Conservation (phyloP, 1,284 basidiomycete species). For the Irpex sp. region DNA sequence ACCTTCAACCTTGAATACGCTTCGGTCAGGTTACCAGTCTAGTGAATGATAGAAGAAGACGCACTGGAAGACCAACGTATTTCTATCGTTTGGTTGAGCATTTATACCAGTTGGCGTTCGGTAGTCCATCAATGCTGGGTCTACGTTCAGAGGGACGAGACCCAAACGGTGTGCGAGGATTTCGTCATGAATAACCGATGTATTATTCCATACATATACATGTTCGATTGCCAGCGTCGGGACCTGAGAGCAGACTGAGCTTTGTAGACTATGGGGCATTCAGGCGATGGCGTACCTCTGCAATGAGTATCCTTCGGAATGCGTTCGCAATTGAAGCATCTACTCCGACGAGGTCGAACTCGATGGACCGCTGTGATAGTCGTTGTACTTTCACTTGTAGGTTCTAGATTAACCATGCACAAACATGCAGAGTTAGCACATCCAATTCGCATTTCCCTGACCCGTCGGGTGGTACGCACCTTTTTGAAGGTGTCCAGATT, state of each 20-base stretch:
- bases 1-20: conserved; percentile 52
- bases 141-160: conserved; percentile 85
- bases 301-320: conserved; percentile 87
- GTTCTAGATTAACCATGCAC: conserved; percentile 41
- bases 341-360: conserved; percentile 95
- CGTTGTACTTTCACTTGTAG: conserved; percentile 73
- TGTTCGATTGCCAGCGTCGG: conserved; percentile 93
- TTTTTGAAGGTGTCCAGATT: conserved; percentile 70
- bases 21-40: not conserved
- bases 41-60: not conserved
- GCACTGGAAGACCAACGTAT: conserved; percentile 82
- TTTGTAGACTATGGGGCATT: not conserved
- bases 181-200: conserved; percentile 92
- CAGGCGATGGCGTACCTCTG: conserved; percentile 66
- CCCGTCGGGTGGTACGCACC: conserved; percentile 41
- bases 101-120: conserved; percentile 29
- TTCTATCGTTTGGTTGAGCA: conserved; percentile 78
- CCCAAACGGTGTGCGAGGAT: conserved; percentile 90
- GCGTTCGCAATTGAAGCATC: conserved; percentile 98
- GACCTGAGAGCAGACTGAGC: conserved; percentile 46
- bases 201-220: conserved; percentile 96
- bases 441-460: not conserved
- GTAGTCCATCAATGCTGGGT: conserved; percentile 63
- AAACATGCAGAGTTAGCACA: not conserved
- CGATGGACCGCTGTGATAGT: conserved; percentile 79